Evolutionary conservation across 768 basidiomycete genomes (phyloP), one percentile per base, ranked within the genome.

Genomic region (Mycena chlorophos): DNA sequence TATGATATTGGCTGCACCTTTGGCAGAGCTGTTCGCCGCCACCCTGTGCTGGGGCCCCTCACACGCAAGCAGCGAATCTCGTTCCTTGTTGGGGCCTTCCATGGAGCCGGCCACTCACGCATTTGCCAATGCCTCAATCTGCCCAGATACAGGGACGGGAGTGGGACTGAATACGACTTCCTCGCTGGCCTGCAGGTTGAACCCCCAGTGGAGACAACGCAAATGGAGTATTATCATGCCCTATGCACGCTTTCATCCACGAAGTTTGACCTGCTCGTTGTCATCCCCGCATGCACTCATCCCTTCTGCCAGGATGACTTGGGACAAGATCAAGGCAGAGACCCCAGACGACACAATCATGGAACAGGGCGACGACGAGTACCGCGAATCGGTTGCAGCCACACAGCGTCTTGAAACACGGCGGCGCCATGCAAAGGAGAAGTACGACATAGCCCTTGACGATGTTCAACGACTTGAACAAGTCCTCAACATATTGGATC

Each of bases 1-100:
- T 61, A 61, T 34, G 60, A 63, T 30, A 55, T 61, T 22, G 58
- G 55, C 1, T 63, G 62, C 37, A 56, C 37, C 31, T 63, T 60
- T 39, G 34, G 45, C 16, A 54, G n/a, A 26, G 55, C 55, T 17
- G 22, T 63, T 16, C 25, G 19, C 1, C 20, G 38, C 16, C 46
- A 49, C 29, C 25, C 51, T 4, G 42, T 39, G 4, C 59, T 63
- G 12, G 56, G 50, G 16, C 14, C 5, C 3, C 37, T 43, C 19
- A 43, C 55, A 12, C 5, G 2, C 12, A 30, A 31, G 37, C 37
- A 43, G 20, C 13, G 50, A 4, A 43, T 39, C 22, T 27, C 19
- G 5, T 52, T 39, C 10, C 23, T 54, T 1, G 30, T 54, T 26
- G 42, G 43, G 4, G 1, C 29, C 17, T 47, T 54, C 45, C 58